Evolutionary conservation across 1,284 basidiomycete species (phyloP), one percentile per base, ranked within the genome.

Genomic region (Papiliotrema laurentii): DNA sequence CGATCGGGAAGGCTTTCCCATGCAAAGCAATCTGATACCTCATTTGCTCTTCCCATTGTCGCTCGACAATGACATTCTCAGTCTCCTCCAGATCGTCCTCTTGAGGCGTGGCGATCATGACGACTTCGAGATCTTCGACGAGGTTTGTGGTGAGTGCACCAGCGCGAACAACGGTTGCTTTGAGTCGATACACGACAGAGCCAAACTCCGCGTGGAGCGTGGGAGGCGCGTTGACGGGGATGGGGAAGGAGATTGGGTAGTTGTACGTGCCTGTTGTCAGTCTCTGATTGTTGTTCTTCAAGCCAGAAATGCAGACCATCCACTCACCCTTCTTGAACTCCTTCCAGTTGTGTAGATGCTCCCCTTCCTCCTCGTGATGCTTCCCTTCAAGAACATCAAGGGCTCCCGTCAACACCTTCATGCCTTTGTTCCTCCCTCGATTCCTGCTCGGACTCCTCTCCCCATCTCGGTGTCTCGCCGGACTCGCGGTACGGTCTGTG

Each of bases 1-100:
- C 91, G 42, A 97, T 82, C 13, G 85, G 81, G 72, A 91, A 89
- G 55, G 82, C 84, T 56, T 86, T 84, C 13, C 88, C 89, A 27
- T 84, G 82, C 24, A 97, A 76, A 1, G 85, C 81, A 49, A 97
- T 85, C 48, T 86, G 76, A 56, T 75, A 75, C 58, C 89, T 84
- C 64, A 97, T 77, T 67, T 96, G 86, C 51, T 85, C 81, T 53
- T 97, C 93, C 93, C 93, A 98, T 60, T 87, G 84, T 22, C 90
- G 78, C 68, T 96, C 88, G 13, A 97, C 84, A 43, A 92, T 80
- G 53, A 97, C 85, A 59, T 84, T 77, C 63, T 89, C 89, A 4
- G 78, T 81, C 55, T 87, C 87, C 63, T 93, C 89, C 72, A 64
- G 75, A 66, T 87, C 86, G 53, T 89, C 87, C 51, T 87, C 85